Evolutionary conservation across 176 grass and related monocot genomes (phyloP), one percentile per base, ranked within the genome.

Genomic region (Melocanna baccifera): DNA sequence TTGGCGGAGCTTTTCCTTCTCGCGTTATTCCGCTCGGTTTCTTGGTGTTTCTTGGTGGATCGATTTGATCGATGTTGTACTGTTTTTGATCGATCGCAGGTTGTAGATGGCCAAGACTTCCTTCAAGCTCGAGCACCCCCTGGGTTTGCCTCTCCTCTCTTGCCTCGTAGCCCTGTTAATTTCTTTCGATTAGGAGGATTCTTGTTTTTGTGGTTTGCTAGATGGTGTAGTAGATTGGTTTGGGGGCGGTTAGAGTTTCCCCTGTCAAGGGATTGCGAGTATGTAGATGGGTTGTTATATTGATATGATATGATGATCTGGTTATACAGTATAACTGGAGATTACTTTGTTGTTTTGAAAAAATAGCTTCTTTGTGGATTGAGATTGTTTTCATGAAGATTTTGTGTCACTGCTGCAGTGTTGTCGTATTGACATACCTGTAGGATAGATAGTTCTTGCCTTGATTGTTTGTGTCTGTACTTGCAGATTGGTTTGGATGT

Each of bases 41-140:
- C 7, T 19, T 58, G 11, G 13, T 22, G 18, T 19, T 57, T 68
- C 29, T 25, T 55, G 40, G 23, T 3, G 9, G 56, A 9, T 51
- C 23, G 18, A 73, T 83, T 73, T 83, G 30, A 73, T 91, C 56
- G 19, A 19, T 64, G 22, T 10, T 58, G 50, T 20, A 18, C 42
- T 75, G 6, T 61, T 68, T 77, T 15, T 75, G 3, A 23, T 85
- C 6, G 8, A 66, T 81, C 30, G 46, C 65, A 89, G 86, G 57
- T 81, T 57, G n/a, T 12, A 23, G 64, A 94, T 94, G 93, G 90
- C 93, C 12, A 95, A 70, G 76, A 55, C 64, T 41, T 70, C 75
- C 29, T 95, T 92, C 90, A 95, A 92, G 90, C 67, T 81, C 7
- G 88, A 88, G 51, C 90, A 90, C 40, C 42, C 88, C 10, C 7